phyloP scores from a whole-genome alignment of 306 rosid genomes.

The Rosa persica region DNA sequence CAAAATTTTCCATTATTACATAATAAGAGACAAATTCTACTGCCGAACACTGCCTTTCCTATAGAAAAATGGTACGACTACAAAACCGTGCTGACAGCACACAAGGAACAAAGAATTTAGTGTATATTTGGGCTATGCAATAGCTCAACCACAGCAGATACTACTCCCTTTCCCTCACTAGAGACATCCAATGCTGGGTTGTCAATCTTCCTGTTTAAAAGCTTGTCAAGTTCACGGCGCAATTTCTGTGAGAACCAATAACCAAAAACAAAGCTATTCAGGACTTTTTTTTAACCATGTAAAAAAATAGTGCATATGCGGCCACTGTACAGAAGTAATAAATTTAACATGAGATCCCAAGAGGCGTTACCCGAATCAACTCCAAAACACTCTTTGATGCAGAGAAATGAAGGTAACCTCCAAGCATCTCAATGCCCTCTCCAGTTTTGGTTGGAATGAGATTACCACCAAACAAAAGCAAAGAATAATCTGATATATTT shows the following conservation, averaged over 20 bases:
- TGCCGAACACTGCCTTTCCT: not conserved
- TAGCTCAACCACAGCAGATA: slow-evolving; percentile 78
- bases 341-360: slow-evolving; percentile 15
- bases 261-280: slow-evolving; percentile 1
- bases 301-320: not conserved
- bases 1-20: not conserved
- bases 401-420: slow-evolving; percentile 96
- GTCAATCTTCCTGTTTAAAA: slow-evolving; percentile 72
- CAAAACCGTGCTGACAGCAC: not conserved
- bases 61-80: not conserved
- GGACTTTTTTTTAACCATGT: not conserved
- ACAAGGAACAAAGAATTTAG: not conserved
- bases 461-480: slow-evolving; percentile 86
- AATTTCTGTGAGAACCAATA: slow-evolving; percentile 56
- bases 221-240: slow-evolving; percentile 85
- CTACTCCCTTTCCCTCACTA: slow-evolving; percentile 75
- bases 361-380: slow-evolving; percentile 65
- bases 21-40: not conserved
- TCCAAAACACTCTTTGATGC: slow-evolving; percentile 84
- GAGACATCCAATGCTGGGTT: slow-evolving; percentile 81
- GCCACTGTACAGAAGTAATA: not conserved
- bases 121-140: slow-evolving; percentile 56
- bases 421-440: slow-evolving; percentile 96
- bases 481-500: slow-evolving; percentile 87
- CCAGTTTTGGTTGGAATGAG: slow-evolving; percentile 65